Percentiles rank a stretch among this genome's conserved stretches.
Conservation (phyloP, 169 alveolate species). For the Plasmodium berghei region DNA sequence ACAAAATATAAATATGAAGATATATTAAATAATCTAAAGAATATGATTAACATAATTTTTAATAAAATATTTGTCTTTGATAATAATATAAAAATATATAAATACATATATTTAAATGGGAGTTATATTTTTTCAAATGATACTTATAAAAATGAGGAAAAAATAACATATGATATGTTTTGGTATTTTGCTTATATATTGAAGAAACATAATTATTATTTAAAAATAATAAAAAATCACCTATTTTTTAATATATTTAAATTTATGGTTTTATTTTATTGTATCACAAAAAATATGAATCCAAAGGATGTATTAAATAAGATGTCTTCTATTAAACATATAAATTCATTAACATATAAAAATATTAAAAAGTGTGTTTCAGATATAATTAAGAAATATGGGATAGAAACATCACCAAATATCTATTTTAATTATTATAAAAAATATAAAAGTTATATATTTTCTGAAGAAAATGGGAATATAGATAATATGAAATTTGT, state of each 20-base stretch:
- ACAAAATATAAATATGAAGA: constrained; percentile 39
- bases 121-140: background rate
- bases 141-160: constrained; percentile 12
- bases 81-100: constrained; percentile 41
- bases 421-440: constrained; percentile 9
- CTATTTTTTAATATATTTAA: constrained; percentile 51
- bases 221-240: constrained; percentile 43
- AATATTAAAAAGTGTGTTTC: constrained; percentile 37
- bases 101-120: constrained; percentile 28
- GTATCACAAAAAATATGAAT: constrained; percentile 38
- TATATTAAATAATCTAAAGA: constrained; percentile 38
- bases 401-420: background rate
- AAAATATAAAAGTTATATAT: constrained; percentile 27
- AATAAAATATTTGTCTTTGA: constrained; percentile 62
- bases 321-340: constrained; percentile 1
- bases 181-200: constrained; percentile 70
- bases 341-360: constrained; percentile 33
- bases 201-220: constrained; percentile 31
- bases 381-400: constrained; percentile 5
- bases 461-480: constrained; percentile 13
- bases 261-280: constrained; percentile 52
- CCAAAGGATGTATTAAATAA: constrained; percentile 25
- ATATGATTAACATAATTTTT: constrained; percentile 17
- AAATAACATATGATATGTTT: constrained; percentile 48
- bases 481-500: background rate